Evolutionary conservation across 108 stramenopile species (phyloP).

Genomic region (Fragilariopsis cylindrus): DNA sequence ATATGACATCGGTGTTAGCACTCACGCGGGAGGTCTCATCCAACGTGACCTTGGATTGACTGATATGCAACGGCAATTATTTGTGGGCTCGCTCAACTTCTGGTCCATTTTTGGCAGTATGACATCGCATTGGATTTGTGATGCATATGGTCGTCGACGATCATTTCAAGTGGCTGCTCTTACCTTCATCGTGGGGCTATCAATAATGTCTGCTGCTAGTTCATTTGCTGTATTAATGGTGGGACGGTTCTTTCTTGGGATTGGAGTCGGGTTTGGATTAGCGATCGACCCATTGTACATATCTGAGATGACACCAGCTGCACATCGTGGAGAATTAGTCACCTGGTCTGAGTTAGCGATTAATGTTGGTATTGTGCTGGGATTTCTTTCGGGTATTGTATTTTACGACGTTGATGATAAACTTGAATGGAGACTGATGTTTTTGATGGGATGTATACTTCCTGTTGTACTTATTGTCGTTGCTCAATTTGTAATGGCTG

Average conservation of each 20-base stretch:
- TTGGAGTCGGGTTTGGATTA: slow-evolving; percentile 85
- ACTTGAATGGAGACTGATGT: slow-evolving; percentile 76
- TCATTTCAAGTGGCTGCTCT: slow-evolving; percentile 70
- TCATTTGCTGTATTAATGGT: slow-evolving; percentile 68
- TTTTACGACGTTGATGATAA: slow-evolving; percentile 48
- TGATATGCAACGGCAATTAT: slow-evolving; percentile 63
- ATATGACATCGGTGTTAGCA: slow-evolving; percentile 58
- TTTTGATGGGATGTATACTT: slow-evolving; percentile 61
- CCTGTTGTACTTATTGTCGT: slow-evolving; percentile 69
- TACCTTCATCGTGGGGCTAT: slow-evolving; percentile 69
- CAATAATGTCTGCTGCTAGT: slow-evolving; percentile 45
- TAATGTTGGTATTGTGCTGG: slow-evolving; percentile 80
- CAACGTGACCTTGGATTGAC: slow-evolving; percentile 49
- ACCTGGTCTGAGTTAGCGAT: slow-evolving; percentile 82
- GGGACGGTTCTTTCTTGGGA: slow-evolving; percentile 75
- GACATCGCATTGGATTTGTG: slow-evolving; percentile 54
- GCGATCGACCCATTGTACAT: slow-evolving; percentile 89
- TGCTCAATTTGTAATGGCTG: slow-evolving; percentile 75
- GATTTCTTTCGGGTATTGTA: slow-evolving; percentile 64
- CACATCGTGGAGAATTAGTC: slow-evolving; percentile 77
- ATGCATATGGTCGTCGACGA: slow-evolving; percentile 62
- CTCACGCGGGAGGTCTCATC: slow-evolving; percentile 43
- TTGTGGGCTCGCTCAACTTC: slow-evolving; percentile 72
- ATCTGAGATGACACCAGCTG: slow-evolving; percentile 73
- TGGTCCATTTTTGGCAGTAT: slow-evolving; percentile 78